Conservation (phyloP, 768 basidiomycete species). For the Exsudoporus frostii region DNA sequence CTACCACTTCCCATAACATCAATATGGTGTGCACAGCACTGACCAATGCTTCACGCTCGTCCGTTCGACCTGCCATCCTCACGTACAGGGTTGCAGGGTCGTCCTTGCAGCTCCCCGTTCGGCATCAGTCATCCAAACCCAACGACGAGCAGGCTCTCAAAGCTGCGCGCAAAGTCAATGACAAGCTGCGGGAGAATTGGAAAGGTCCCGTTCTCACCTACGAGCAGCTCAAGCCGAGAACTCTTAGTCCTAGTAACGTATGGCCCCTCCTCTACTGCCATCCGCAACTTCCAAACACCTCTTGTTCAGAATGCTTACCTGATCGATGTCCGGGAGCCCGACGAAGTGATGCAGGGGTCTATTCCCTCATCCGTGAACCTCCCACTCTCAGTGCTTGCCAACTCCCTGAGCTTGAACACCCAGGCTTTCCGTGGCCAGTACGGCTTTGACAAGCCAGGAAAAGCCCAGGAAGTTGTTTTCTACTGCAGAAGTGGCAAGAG, state of each 20-base stretch:
- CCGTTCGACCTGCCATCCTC: conserved; percentile 8
- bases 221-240: conserved; percentile 77
- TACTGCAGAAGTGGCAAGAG: conserved; percentile 90
- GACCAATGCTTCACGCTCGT: conserved; percentile 11
- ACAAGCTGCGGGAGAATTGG: conserved; percentile 67
- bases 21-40: conserved; percentile 25
- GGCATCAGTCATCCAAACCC: conserved; percentile 35
- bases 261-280: neutral
- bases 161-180: conserved; percentile 32
- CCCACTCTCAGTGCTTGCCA: conserved; percentile 74
- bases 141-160: conserved; percentile 22
- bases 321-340: conserved; percentile 90
- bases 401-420: conserved; percentile 56
- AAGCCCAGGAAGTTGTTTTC: conserved; percentile 75
- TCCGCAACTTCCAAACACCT: conserved; percentile 9
- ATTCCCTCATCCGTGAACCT: conserved; percentile 92
- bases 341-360: conserved; percentile 87
- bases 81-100: conserved; percentile 5
- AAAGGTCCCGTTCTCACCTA: conserved; percentile 69
- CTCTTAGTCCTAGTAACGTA: conserved; percentile 70
- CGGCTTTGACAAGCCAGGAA: conserved; percentile 72
- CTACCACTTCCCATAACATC: neutral
- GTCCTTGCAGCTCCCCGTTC: conserved; percentile 18
- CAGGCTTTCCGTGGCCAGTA: conserved; percentile 58
- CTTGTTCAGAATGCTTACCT: conserved; percentile 58